Evolutionary conservation across 805 yeast genomes (phyloP).

Genomic region (Clavispora carvajalis): DNA sequence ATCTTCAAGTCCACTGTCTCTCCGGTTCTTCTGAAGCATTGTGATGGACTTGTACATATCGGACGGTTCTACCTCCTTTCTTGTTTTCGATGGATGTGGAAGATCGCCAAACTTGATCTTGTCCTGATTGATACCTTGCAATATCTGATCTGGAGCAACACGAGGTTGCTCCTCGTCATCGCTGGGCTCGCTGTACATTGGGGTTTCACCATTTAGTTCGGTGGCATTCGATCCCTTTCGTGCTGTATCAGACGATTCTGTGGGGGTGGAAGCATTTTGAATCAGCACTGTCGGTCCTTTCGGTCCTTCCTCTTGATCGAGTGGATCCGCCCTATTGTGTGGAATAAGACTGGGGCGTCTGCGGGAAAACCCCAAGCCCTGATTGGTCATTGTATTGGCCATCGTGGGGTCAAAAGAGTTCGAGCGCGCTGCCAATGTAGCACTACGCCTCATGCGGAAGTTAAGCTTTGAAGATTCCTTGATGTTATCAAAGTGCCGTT

Average conservation of each 20-base stretch:
- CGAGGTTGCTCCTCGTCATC: constrained; percentile 23
- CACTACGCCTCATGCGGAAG: constrained; percentile 76
- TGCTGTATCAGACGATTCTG: background rate
- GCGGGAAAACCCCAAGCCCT: constrained; percentile 20
- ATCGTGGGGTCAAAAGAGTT: constrained; percentile 24
- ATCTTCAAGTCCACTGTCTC: constrained; percentile 41
- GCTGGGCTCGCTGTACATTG: constrained; percentile 41
- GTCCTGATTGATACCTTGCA: constrained; percentile 1
- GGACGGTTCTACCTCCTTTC: constrained; percentile 55
- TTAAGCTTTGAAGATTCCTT: constrained; percentile 71
- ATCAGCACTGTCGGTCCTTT: background rate
- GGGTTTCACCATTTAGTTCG: constrained; percentile 9
- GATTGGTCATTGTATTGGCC: constrained; percentile 26
- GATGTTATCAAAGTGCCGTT: constrained; percentile 78
- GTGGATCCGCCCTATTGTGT: background rate
- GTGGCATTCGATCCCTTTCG: background rate
- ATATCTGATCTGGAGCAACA: background rate
- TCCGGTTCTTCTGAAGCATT: constrained; percentile 56
- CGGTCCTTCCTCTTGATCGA: too few species aligned
- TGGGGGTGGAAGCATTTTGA: background rate
- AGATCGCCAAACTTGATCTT: constrained; percentile 56
- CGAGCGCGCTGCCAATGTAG: constrained; percentile 58
- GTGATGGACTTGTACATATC: constrained; percentile 83
- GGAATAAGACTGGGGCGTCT: background rate
- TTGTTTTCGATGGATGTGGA: constrained; percentile 50